Evolutionary conservation across 2,329 filamentous ascomycete genomes (phyloP), one percentile per base, ranked within the genome.

Genomic region (Westerdykella ornata): DNA sequence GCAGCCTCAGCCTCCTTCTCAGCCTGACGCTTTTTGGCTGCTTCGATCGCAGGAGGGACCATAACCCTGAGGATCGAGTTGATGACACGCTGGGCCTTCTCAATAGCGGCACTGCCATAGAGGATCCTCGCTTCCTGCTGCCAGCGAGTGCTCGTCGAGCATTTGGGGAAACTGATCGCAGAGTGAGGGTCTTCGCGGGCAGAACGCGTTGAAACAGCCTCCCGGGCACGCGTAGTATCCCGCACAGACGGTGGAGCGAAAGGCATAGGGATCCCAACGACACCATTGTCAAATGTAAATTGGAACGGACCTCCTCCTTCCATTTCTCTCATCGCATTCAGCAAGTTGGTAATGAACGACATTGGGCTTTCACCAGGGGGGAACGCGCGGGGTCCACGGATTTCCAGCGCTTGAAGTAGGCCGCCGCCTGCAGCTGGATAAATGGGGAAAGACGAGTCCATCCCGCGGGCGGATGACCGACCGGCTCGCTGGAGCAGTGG

Each of bases 111-210:
- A 16, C 72, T 68, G 18, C 85, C 85, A 64, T 92, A 97, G 1
- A 97, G 75, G 63, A 98, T 81, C 48, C 84, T 82, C 7, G 88
- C 83, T 64, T 97, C 94, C 59, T 96, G 88, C 59, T 85, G 80
- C 83, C 94, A 98, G 46, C 92, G 82, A 39, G 77, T 75, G 41
- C 76, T 72, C 1, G 92, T 97, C 7, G 78, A 74, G 29, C 80
- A 78, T 7, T 87, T 74, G 15, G 75, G 70, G 62, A 97, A 97
- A 2, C 80, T 72, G 18, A 89, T 82, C 11, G 87, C 84, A 52
- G 85, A 82, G n/a, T 78, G 73, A 11, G 84, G 84, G 43, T 86
- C 83, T 45, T 67, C 65, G 35, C 55, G 75, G 68, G 49, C 70
- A 63, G 29, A 56, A 28, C 64, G 60, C 18, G 59, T 52, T 38